Evolutionary conservation across 305 asterid species (phyloP).

Genomic region (Fraxinus baroniana): DNA sequence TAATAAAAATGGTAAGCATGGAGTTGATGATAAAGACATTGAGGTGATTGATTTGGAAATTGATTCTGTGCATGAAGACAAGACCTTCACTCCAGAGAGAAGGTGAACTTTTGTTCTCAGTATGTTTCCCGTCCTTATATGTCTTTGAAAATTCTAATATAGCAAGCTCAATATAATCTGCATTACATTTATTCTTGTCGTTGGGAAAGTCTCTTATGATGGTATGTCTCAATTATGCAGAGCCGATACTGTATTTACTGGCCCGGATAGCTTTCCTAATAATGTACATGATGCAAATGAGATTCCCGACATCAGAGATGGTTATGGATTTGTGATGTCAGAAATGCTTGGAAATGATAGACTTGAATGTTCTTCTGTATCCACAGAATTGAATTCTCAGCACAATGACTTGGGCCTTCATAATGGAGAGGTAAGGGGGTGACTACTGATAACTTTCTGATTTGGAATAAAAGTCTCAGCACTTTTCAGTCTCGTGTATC

Average conservation of each 20-base stretch:
- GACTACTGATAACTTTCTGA: slow-evolving; percentile 18
- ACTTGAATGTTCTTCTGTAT: slow-evolving; percentile 35
- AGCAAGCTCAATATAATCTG: not conserved
- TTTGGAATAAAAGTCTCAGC: not conserved
- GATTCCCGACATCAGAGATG: slow-evolving; percentile 65
- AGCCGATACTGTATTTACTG: slow-evolving; percentile 60
- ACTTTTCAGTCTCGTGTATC: not conserved
- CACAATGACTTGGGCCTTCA: slow-evolving; percentile 73
- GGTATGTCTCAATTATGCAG: slow-evolving; percentile 40
- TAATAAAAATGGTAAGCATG: slow-evolving; percentile 44
- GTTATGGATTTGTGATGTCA: slow-evolving; percentile 89
- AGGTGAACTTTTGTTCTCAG: slow-evolving; percentile 43
- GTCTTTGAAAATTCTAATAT: not conserved
- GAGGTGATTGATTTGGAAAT: slow-evolving; percentile 92
- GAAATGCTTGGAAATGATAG: slow-evolving; percentile 77
- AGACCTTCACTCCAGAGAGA: slow-evolving; percentile 48
- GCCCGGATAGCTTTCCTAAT: slow-evolving; percentile 62
- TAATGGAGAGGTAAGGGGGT: slow-evolving; percentile 61
- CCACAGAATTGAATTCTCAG: slow-evolving; percentile 61
- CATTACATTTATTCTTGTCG: not conserved
- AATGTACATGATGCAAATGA: slow-evolving; percentile 54
- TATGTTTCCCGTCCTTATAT: not conserved
- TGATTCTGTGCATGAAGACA: slow-evolving; percentile 66
- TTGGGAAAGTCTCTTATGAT: slow-evolving; percentile 11
- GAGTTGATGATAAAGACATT: slow-evolving; percentile 48